Evolutionary conservation across 2,329 filamentous ascomycete genomes (phyloP).

Genomic region (Colletotrichum liaoningense): DNA sequence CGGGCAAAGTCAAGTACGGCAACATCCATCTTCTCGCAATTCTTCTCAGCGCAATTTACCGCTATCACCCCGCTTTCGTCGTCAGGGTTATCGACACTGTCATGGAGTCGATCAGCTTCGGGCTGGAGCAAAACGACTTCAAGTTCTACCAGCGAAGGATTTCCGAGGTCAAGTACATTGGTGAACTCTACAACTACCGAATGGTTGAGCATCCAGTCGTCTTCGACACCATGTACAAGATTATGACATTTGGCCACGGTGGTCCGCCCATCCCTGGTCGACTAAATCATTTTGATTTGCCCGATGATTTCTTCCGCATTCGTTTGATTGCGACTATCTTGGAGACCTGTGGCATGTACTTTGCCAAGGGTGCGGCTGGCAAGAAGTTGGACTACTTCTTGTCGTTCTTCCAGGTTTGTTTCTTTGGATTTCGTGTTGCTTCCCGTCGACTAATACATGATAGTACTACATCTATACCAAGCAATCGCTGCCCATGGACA

Average conservation of each 20-base stretch:
- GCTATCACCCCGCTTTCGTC: constrained; percentile 92
- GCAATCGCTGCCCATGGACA: constrained; percentile 91
- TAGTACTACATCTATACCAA: constrained; percentile 95
- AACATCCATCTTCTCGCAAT: constrained; percentile 95
- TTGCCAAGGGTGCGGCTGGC: constrained; percentile 90
- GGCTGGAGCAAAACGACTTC: constrained; percentile 96
- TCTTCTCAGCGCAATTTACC: constrained; percentile 86
- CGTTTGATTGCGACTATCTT: constrained; percentile 89
- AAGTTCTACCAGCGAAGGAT: constrained; percentile 95
- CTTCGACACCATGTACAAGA: constrained; percentile 94
- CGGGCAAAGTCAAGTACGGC: constrained; percentile 96
- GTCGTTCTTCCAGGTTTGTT: constrained; percentile 84
- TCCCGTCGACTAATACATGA: constrained; percentile 29
- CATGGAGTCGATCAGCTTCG: constrained; percentile 87
- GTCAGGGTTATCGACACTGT: constrained; percentile 93
- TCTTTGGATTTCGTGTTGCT: neutral
- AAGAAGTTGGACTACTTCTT: constrained; percentile 99
- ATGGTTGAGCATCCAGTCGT: constrained; percentile 96
- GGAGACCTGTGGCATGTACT: constrained; percentile 96
- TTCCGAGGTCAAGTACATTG: constrained; percentile 95
- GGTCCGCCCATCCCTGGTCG: constrained; percentile 85
- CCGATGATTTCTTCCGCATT: constrained; percentile 96
- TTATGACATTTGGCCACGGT: constrained; percentile 92
- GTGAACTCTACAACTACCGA: constrained; percentile 96
- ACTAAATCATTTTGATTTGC: constrained; percentile 82